These are phyloP conservation scores for Polyplosphaeria fusca DNA, from an alignment of 495 filamentous ascomycete genomes.

Conservation along the genomic window DNA sequence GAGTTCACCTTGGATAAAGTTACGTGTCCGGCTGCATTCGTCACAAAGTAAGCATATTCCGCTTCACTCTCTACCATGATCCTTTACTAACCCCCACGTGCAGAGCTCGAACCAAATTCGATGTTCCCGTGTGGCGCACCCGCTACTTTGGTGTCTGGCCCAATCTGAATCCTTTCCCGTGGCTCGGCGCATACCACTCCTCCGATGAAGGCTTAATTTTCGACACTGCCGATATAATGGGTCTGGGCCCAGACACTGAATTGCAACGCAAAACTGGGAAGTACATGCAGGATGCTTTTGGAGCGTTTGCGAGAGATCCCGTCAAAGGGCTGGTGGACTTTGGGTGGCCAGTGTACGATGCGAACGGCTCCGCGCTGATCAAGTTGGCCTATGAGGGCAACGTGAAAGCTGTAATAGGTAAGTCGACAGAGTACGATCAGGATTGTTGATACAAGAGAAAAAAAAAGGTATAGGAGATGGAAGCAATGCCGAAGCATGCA, in stretches of 20 bases:
- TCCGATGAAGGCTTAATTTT: slow-evolving; percentile 1
- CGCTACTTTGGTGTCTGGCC: slow-evolving; percentile 7
- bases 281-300: not conserved
- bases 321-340: not conserved
- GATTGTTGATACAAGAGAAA: too few species aligned
- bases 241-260: not conserved
- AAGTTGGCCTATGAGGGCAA: not conserved
- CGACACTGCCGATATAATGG: not conserved
- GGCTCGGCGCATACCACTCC: slow-evolving; percentile 7
- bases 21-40: not conserved
- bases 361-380: not conserved
- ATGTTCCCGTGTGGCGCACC: not conserved
- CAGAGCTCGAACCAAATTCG: not conserved
- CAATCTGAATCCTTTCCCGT: slow-evolving; percentile 4
- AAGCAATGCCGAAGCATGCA: too few species aligned
- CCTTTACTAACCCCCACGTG: not conserved
- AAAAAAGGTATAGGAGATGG: too few species aligned
- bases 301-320: slow-evolving; percentile 1
- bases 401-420: not conserved
- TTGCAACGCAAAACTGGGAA: not conserved
- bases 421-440: not conserved
- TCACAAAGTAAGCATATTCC: too few species aligned
- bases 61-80: not conserved
- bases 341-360: slow-evolving; percentile 7
- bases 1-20: not conserved